These are phyloP conservation scores for Exutisphaerella laricina DNA, from an alignment of 2,329 filamentous ascomycete species.

Conservation along the genomic window DNA sequence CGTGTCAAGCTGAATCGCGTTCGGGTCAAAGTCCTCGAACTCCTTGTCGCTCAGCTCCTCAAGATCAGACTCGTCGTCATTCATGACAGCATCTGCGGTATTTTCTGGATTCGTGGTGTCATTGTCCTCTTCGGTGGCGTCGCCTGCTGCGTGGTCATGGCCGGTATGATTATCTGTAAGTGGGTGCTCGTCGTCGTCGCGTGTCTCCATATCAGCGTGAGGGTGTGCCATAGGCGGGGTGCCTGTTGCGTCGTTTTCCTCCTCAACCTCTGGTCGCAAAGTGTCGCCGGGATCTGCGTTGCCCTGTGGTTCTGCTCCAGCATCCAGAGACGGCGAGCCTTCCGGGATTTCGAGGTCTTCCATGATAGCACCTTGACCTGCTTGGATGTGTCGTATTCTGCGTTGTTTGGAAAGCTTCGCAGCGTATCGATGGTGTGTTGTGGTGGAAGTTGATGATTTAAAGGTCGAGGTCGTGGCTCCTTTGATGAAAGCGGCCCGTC, in stretches of 20 bases:
- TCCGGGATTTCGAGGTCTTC: constrained; percentile 38
- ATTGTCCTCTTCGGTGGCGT: constrained; percentile 29
- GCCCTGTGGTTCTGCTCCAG: constrained; percentile 41
- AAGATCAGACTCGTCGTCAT: constrained; percentile 56
- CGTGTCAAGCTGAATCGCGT: constrained; percentile 56
- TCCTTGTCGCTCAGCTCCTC: constrained; percentile 61
- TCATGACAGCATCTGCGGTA: constrained; percentile 33
- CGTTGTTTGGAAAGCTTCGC: not conserved
- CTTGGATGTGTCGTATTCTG: not conserved
- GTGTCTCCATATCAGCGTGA: constrained; percentile 42
- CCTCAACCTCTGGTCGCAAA: constrained; percentile 43
- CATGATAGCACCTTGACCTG: constrained; percentile 35
- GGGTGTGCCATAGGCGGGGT: constrained; percentile 41
- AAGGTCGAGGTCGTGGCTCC: constrained; percentile 3
- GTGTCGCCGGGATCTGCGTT: constrained; percentile 44
- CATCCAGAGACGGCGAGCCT: constrained; percentile 36
- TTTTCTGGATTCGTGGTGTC: constrained; percentile 16
- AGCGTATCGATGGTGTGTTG: not conserved
- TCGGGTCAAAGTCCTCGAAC: constrained; percentile 60
- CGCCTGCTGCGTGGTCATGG: constrained; percentile 4
- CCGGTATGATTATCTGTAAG: constrained; percentile 17
- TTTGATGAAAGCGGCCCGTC: constrained; percentile 1
- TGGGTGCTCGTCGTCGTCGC: constrained; percentile 34
- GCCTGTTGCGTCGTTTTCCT: constrained; percentile 42
- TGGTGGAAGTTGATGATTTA: constrained; percentile 3